Percentiles rank a stretch among this genome's conserved stretches.
phyloP scores from a whole-genome alignment of 2,329 filamentous ascomycete species.

The Penicillium sp. region DNA sequence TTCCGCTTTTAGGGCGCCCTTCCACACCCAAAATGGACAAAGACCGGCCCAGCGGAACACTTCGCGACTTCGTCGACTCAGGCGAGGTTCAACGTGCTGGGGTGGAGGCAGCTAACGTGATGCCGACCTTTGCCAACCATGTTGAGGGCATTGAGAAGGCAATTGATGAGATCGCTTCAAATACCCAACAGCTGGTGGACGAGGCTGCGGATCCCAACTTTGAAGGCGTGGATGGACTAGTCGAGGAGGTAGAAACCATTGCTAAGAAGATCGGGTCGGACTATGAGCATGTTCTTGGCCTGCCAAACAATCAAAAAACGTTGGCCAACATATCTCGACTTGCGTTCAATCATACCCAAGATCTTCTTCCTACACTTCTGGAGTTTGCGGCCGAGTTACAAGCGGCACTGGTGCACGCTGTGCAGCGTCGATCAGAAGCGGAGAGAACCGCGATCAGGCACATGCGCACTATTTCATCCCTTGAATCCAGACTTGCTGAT shows the following conservation, averaged over 20 bases:
- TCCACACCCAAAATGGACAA: constrained; percentile 46
- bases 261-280: constrained; percentile 85
- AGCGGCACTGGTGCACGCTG: constrained; percentile 50
- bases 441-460: constrained; percentile 67
- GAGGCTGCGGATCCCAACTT: constrained; percentile 54
- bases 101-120: constrained; percentile 60
- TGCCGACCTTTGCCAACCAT: constrained; percentile 62
- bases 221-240: constrained; percentile 67
- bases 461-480: constrained; percentile 79
- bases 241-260: constrained; percentile 83
- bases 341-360: constrained; percentile 64
- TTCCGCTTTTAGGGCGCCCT: constrained; percentile 43
- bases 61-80: constrained; percentile 76
- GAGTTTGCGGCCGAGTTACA: constrained; percentile 60
- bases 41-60: constrained; percentile 55
- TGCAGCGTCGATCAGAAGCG: constrained; percentile 68
- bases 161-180: constrained; percentile 61
- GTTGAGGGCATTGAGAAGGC: constrained; percentile 63
- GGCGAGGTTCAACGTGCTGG: constrained; percentile 74
- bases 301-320: constrained; percentile 67
- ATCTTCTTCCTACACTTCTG: constrained; percentile 62
- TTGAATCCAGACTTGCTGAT: constrained; percentile 73
- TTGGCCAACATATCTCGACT: constrained; percentile 64
- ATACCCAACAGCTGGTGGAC: constrained; percentile 47
- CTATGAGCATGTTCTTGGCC: constrained; percentile 73